Conservation (phyloP, 2,329 filamentous ascomycete species). For the Aspergillus fructus region DNA sequence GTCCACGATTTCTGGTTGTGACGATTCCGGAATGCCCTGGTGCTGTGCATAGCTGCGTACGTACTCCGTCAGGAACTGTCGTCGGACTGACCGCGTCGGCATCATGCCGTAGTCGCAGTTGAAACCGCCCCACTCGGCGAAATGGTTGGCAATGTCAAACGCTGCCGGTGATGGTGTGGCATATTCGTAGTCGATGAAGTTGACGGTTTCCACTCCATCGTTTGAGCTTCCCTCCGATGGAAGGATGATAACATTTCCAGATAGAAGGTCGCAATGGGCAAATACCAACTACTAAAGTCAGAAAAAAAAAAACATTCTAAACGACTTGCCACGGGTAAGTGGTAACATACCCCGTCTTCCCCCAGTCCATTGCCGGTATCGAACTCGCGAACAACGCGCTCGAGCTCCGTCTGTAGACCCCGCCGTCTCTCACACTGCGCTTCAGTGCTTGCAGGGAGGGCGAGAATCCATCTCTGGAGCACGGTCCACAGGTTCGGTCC, state of each 20-base stretch:
- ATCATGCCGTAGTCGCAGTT: conserved; percentile 87
- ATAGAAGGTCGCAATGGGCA: conserved; percentile 92
- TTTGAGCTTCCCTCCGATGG: conserved; percentile 37
- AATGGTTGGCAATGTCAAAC: conserved; percentile 97
- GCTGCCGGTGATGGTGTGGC: conserved; percentile 89
- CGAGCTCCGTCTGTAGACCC: conserved; percentile 71
- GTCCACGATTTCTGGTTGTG: conserved; percentile 63
- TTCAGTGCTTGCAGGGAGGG: conserved; percentile 71
- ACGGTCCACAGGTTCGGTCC: conserved; percentile 92
- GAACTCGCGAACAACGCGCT: conserved; percentile 66
- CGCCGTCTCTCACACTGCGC: conserved; percentile 67
- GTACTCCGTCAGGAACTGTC: conserved; percentile 81
- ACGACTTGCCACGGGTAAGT: background rate
- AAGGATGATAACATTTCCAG: conserved; percentile 90
- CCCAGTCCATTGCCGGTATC: conserved; percentile 77
- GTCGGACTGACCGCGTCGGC: conserved; percentile 73
- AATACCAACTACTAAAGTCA: conserved; percentile 68
- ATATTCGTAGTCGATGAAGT: conserved; percentile 99
- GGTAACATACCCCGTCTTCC: conserved; percentile 61
- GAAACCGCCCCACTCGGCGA: conserved; percentile 97
- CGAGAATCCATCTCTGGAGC: conserved; percentile 92
- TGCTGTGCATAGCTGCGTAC: conserved; percentile 69
- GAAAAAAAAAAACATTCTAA: background rate
- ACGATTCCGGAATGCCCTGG: conserved; percentile 31
- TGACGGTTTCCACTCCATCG: conserved; percentile 56